These are phyloP conservation scores for Pilatotrama ljubarskyi DNA, from an alignment of 768 basidiomycete genomes.

Conservation along the genomic window DNA sequence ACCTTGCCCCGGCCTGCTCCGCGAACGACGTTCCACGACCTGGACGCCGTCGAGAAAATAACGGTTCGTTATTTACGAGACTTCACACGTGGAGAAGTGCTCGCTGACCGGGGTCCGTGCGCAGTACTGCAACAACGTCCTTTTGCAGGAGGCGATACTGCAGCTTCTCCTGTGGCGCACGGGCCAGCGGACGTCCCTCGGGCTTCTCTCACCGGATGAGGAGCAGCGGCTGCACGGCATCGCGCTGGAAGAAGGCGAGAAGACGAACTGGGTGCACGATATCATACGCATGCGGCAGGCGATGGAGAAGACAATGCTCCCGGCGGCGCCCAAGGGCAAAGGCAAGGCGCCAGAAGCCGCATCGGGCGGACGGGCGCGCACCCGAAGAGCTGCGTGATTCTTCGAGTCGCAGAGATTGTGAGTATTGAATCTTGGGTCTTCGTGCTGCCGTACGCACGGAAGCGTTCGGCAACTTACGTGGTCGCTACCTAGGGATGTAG, in stretches of 20 bases:
- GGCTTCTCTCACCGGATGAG: slow-evolving; percentile 51
- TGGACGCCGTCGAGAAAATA: slow-evolving; percentile 21
- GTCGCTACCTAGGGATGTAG: slow-evolving; percentile 6
- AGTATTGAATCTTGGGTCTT: neutral
- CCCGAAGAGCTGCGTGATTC: slow-evolving; percentile 7
- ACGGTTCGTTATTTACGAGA: slow-evolving; percentile 14
- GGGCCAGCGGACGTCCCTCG: slow-evolving; percentile 52
- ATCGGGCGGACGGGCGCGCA: slow-evolving; percentile 4
- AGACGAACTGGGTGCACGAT: slow-evolving; percentile 73
- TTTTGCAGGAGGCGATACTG: slow-evolving; percentile 68
- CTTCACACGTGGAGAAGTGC: neutral
- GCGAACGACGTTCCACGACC: slow-evolving; percentile 16
- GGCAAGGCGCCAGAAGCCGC: slow-evolving; percentile 7
- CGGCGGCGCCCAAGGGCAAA: slow-evolving; percentile 5
- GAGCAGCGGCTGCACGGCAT: slow-evolving; percentile 55
- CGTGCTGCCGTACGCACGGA: slow-evolving; percentile 14
- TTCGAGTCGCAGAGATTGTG: neutral
- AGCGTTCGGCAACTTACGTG: slow-evolving; percentile 10
- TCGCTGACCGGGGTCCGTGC: slow-evolving; percentile 2
- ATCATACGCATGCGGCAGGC: slow-evolving; percentile 43
- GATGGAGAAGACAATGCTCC: slow-evolving; percentile 23
- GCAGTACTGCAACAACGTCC: slow-evolving; percentile 74
- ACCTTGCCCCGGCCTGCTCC: neutral
- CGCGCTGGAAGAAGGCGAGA: slow-evolving; percentile 47
- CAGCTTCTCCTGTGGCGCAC: slow-evolving; percentile 76